Percentiles rank a stretch among this genome's conserved stretches.
Evolutionary conservation across 257 asterid species (phyloP).

Genomic region (Echites panduratus): DNA sequence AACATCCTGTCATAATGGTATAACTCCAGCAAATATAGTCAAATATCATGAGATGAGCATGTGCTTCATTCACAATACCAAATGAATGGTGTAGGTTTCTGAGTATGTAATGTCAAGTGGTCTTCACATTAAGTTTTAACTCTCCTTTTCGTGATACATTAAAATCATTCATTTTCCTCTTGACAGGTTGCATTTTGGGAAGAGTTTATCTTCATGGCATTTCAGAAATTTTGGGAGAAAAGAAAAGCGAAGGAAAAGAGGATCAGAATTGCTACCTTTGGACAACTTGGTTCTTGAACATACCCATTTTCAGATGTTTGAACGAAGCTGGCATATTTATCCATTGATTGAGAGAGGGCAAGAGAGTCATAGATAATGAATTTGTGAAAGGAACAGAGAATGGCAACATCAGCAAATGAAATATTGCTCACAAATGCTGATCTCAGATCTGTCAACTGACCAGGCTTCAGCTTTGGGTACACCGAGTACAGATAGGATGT

Average conservation of each 20-base stretch:
- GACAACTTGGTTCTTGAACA: slow-evolving; percentile 60
- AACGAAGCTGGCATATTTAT: slow-evolving; percentile 43
- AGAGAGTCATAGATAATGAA: slow-evolving; percentile 58
- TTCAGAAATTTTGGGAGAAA: neutral
- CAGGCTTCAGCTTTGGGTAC: slow-evolving; percentile 84
- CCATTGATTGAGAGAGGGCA: slow-evolving; percentile 56
- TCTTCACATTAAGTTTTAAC: too few species aligned
- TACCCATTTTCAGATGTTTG: slow-evolving; percentile 29
- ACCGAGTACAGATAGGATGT: slow-evolving; percentile 83
- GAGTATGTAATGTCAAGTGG: too few species aligned
- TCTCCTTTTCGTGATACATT: neutral
- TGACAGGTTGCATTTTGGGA: neutral
- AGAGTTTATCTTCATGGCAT: neutral
- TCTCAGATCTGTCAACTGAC: slow-evolving; percentile 92
- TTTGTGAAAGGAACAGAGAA: slow-evolving; percentile 53
- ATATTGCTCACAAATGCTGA: slow-evolving; percentile 65
- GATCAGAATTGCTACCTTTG: slow-evolving; percentile 57
- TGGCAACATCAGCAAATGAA: slow-evolving; percentile 81
- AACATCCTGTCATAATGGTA: neutral
- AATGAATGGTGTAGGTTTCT: neutral
- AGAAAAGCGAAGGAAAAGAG: neutral
- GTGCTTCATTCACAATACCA: neutral
- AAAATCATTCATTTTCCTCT: neutral
- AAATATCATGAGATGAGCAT: neutral
- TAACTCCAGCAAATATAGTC: neutral